Conservation (phyloP, 495 filamentous ascomycete species). For the Penicillium pulvis region DNA sequence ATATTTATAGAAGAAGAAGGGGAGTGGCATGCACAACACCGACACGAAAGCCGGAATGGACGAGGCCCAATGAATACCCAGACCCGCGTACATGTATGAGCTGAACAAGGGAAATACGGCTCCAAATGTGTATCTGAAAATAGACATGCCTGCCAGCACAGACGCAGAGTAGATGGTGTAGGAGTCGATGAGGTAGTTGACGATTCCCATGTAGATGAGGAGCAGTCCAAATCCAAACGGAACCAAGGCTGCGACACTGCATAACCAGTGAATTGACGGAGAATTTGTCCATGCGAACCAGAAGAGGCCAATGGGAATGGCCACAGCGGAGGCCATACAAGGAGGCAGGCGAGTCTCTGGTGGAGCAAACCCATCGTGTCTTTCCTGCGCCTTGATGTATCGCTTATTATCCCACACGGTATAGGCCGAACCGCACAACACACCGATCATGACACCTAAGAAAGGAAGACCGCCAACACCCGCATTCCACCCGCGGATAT, state of each 20-base stretch:
- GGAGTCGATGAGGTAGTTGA: conserved; percentile 78
- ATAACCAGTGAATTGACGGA: conserved; percentile 67
- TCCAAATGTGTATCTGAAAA: conserved; percentile 69
- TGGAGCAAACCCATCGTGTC: conserved; percentile 42
- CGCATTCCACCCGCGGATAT: conserved; percentile 71
- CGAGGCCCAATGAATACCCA: conserved; percentile 6
- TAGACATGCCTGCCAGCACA: conserved; percentile 74
- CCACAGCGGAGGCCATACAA: conserved; percentile 41
- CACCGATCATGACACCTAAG: conserved; percentile 78
- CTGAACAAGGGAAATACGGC: conserved; percentile 43
- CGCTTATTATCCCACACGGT: conserved; percentile 51
- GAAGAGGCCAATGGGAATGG: conserved; percentile 57
- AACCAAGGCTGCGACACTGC: conserved; percentile 60
- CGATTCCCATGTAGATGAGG: conserved; percentile 68
- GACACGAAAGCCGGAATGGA: conserved; percentile 4
- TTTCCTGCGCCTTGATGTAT: conserved; percentile 38
- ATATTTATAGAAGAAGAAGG: conserved; percentile 8
- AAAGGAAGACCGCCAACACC: conserved; percentile 75
- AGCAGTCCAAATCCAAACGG: conserved; percentile 78
- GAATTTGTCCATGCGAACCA: conserved; percentile 73
- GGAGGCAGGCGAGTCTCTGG: conserved; percentile 52
- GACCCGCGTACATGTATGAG: neutral
- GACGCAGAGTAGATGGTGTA: conserved; percentile 82
- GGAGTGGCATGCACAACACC: neutral
- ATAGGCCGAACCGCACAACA: conserved; percentile 55